Evolutionary conservation across 768 basidiomycete species (phyloP).

Genomic region (Sporobolomyces phaffii): DNA sequence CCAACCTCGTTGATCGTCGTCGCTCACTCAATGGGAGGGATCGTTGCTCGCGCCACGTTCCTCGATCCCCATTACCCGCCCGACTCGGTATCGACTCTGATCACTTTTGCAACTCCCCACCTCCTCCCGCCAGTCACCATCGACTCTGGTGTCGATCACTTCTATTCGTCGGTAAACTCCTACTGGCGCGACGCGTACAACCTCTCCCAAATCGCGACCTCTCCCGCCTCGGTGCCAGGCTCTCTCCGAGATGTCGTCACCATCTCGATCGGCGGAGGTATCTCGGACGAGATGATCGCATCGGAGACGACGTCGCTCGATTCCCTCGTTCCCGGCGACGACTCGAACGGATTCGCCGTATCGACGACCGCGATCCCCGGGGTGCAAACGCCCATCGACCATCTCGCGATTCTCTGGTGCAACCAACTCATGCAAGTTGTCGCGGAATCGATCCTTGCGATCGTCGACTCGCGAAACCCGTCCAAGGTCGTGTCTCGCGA

Average conservation of each 20-base stretch:
- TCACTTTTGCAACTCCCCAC: constrained; percentile 97
- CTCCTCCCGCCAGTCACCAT: constrained; percentile 79
- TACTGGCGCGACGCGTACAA: constrained; percentile 49
- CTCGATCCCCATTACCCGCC: constrained; percentile 52
- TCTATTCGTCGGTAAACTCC: constrained; percentile 54
- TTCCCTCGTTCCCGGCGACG: constrained; percentile 50
- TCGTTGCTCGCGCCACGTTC: constrained; percentile 75
- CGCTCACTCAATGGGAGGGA: constrained; percentile 96
- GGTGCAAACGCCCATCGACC: constrained; percentile 92
- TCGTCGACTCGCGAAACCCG: constrained; percentile 24
- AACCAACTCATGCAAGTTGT: constrained; percentile 73
- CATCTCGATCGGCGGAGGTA: constrained; percentile 82
- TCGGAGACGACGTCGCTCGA: constrained; percentile 78
- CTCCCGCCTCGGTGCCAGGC: background rate
- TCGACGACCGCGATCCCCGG: constrained; percentile 84
- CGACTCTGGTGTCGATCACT: constrained; percentile 67
- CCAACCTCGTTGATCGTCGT: constrained; percentile 65
- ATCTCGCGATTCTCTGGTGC: constrained; percentile 97
- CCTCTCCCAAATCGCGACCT: constrained; percentile 50
- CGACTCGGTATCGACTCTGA: constrained; percentile 59
- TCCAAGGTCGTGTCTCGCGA: background rate
- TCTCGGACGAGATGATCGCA: constrained; percentile 82
- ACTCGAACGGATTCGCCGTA: constrained; percentile 52
- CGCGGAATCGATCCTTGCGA: constrained; percentile 27
- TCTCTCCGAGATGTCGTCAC: constrained; percentile 45